Evolutionary conservation across 768 basidiomycete genomes (phyloP).

Genomic region (Mrakia hoshinonis): DNA sequence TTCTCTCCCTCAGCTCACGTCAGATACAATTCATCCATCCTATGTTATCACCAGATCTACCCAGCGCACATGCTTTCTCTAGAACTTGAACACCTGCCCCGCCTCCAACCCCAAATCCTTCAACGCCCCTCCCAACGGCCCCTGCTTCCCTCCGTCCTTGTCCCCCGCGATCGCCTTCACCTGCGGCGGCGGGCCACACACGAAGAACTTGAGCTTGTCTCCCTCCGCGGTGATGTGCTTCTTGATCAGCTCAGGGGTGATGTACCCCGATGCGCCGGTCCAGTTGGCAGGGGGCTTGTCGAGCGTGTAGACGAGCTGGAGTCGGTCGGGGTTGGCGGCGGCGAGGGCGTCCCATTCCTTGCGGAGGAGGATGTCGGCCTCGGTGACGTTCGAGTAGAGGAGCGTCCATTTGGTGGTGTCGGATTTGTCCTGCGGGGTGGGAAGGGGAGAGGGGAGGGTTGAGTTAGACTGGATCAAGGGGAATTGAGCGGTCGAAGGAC

Average conservation of each 20-base stretch:
- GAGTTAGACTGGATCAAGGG: not conserved
- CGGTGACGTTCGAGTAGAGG: slow-evolving; percentile 81
- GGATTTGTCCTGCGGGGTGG: slow-evolving; percentile 43
- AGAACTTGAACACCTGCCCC: slow-evolving; percentile 63
- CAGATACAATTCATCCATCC: no score
- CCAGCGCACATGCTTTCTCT: slow-evolving; percentile 26
- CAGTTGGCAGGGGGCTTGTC: slow-evolving; percentile 61
- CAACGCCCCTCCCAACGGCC: slow-evolving; percentile 65
- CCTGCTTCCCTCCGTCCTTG: slow-evolving; percentile 70
- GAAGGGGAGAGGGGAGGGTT: not conserved
- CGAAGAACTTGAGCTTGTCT: slow-evolving; percentile 28
- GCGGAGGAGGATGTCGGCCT: slow-evolving; percentile 60
- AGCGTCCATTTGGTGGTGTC: slow-evolving; percentile 95
- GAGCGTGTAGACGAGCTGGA: slow-evolving; percentile 77
- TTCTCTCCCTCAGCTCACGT: no score
- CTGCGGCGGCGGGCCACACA: slow-evolving; percentile 15
- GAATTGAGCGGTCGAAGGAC: not conserved
- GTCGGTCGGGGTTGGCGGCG: slow-evolving; percentile 46
- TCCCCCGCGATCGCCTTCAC: slow-evolving; percentile 76
- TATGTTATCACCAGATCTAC: no score
- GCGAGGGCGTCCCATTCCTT: slow-evolving; percentile 34
- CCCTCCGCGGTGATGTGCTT: slow-evolving; percentile 38
- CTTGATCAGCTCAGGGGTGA: slow-evolving; percentile 63
- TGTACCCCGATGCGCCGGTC: slow-evolving; percentile 61
- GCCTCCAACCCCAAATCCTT: slow-evolving; percentile 77